Evolutionary conservation across 2,329 filamentous ascomycete genomes (phyloP).

Genomic region (Coniochaeta sp.): DNA sequence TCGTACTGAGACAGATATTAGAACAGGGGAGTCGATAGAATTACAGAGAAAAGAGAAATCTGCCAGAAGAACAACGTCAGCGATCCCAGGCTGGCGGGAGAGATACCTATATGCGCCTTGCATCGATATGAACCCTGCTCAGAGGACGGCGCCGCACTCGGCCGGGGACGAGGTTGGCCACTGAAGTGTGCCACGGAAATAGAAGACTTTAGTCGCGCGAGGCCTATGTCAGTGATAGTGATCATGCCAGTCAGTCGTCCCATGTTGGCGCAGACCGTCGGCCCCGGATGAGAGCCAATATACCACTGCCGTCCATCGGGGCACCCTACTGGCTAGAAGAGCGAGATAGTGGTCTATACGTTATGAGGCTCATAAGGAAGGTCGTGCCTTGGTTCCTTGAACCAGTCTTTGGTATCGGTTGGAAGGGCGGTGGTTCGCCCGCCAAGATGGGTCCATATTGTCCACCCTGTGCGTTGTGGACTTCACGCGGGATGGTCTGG

Average conservation of each 20-base stretch:
- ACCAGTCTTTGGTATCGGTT: background rate
- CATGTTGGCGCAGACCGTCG: background rate
- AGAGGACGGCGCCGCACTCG: background rate
- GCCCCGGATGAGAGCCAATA: constrained; percentile 1
- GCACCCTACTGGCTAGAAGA: background rate
- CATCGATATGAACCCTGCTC: background rate
- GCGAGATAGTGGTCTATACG: background rate
- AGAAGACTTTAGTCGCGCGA: background rate
- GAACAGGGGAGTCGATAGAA: no score
- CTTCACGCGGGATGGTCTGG: no score
- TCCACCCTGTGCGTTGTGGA: no score
- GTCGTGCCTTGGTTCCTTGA: background rate
- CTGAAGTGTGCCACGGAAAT: background rate
- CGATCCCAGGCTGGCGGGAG: background rate
- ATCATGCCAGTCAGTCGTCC: background rate
- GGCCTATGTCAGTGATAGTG: background rate
- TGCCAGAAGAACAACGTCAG: background rate
- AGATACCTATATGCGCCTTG: background rate
- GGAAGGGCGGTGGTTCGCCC: background rate
- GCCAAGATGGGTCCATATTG: background rate
- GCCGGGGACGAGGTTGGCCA: background rate
- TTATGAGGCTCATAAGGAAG: constrained; percentile 1
- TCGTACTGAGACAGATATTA: no score
- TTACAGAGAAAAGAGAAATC: background rate
- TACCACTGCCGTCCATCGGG: background rate